Evolutionary conservation across 345 rosid genomes (phyloP).

Genomic region (Salix brachista): DNA sequence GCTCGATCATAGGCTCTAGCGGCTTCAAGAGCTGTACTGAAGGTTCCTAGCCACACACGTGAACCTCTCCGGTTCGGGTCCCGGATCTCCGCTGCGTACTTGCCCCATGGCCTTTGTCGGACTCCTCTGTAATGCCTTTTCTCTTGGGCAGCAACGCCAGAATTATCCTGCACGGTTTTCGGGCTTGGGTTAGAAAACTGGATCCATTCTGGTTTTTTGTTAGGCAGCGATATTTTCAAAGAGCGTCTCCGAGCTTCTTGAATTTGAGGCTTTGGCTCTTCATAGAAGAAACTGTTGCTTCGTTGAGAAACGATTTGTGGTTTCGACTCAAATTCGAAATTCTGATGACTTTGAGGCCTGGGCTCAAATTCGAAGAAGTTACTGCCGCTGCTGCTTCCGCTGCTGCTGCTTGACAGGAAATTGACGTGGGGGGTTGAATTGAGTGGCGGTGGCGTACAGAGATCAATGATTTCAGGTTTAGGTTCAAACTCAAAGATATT

Average conservation of each 20-base stretch:
- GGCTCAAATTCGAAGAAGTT: slow-evolving; percentile 20
- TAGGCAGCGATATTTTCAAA: slow-evolving; percentile 49
- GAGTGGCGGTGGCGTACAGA: slow-evolving; percentile 22
- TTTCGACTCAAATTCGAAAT: background rate
- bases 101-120: slow-evolving; percentile 89
- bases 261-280: slow-evolving; percentile 21
- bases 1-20: slow-evolving; percentile 85
- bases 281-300: slow-evolving; percentile 7
- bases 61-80: slow-evolving; percentile 74
- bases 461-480: too few species aligned
- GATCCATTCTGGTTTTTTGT: slow-evolving; percentile 43
- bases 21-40: slow-evolving; percentile 63
- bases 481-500: too few species aligned
- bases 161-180: background rate
- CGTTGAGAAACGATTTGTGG: background rate
- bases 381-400: background rate
- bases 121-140: slow-evolving; percentile 79
- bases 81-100: slow-evolving; percentile 93
- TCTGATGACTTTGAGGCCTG: slow-evolving; percentile 9
- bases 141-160: slow-evolving; percentile 15
- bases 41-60: slow-evolving; percentile 88
- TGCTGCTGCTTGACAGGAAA: slow-evolving; percentile 1
- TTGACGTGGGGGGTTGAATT: background rate
- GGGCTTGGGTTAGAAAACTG: slow-evolving; percentile 27
- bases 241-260: slow-evolving; percentile 3